Percentiles rank a stretch among this genome's conserved stretches.
Conservation (phyloP, 495 filamentous ascomycete species). For the Aspergillus saccharolyticus region DNA sequence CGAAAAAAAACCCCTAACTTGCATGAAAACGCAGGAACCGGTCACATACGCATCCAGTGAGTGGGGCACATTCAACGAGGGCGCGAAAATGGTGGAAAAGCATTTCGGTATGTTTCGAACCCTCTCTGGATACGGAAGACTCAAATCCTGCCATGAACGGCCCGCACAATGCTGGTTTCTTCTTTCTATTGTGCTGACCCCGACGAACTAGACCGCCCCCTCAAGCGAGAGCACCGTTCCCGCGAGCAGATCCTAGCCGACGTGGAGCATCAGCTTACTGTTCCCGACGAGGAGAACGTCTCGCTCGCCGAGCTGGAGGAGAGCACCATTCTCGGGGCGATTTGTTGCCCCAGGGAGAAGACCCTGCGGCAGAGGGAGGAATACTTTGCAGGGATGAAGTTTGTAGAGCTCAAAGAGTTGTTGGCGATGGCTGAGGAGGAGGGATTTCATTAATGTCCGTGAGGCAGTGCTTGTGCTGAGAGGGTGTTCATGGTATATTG, state of each 20-base stretch:
- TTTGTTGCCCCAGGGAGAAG: constrained; percentile 9
- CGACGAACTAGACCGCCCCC: constrained; percentile 1
- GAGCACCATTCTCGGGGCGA: constrained; percentile 6
- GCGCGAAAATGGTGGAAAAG: neutral
- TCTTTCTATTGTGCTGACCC: neutral
- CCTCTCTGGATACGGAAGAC: no score
- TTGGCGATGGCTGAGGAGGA: constrained; percentile 1
- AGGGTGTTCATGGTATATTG: no score
- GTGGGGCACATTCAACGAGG: constrained; percentile 6
- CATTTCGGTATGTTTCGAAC: constrained; percentile 9
- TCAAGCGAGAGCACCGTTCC: neutral
- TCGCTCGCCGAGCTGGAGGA: constrained; percentile 6
- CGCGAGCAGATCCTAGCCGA: neutral
- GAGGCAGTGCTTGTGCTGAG: no score
- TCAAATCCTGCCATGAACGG: no score
- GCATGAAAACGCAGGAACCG: constrained; percentile 11
- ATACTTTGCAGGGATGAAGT: constrained; percentile 7
- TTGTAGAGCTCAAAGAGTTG: constrained; percentile 6
- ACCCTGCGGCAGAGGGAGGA: constrained; percentile 5
- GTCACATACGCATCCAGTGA: constrained; percentile 6
- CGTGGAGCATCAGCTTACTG: neutral
- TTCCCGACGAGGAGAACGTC: neutral
- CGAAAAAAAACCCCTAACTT: no score
- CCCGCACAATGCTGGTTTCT: neutral
- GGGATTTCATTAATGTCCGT: neutral